Evolutionary conservation across 169 alveolate species (phyloP).

Genomic region (Eimeria falciformis): DNA sequence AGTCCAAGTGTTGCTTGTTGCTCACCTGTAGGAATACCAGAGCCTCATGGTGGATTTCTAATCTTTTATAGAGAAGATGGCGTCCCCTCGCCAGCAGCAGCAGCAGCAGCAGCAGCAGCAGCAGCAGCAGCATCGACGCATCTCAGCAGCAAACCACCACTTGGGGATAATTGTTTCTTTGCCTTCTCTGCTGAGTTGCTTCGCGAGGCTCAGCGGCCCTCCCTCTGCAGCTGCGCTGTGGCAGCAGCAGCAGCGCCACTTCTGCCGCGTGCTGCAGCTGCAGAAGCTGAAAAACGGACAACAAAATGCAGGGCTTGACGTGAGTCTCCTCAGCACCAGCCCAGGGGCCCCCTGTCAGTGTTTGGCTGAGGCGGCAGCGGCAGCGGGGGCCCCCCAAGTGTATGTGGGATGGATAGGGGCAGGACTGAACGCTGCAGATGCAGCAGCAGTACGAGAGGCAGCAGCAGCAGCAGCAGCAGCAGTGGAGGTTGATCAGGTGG

Average conservation of each 20-base stretch:
- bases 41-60: too few relatives aligned
- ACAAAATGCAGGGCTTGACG: not conserved
- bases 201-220: constrained; percentile 62
- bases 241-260: constrained; percentile 64
- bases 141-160: constrained; percentile 48
- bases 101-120: constrained; percentile 49
- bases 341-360: constrained; percentile 9
- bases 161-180: constrained; percentile 46
- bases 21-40: too few relatives aligned
- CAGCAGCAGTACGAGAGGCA: constrained; percentile 2
- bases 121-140: constrained; percentile 38
- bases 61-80: too few relatives aligned
- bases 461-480: constrained; percentile 61
- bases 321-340: not conserved
- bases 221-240: constrained; percentile 50
- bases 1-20: too few relatives aligned
- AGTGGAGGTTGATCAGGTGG: not conserved
- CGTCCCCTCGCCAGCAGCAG: not conserved
- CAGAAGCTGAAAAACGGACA: constrained; percentile 7
- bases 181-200: constrained; percentile 59
- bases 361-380: constrained; percentile 11
- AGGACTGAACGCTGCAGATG: constrained; percentile 27
- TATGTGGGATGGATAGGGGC: constrained; percentile 68
- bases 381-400: constrained; percentile 68
- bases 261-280: constrained; percentile 75